Percentiles rank a stretch among this genome's conserved stretches.
Evolutionary conservation across 192 early-diverging fungal species (phyloP).

Genomic region (Obelidium mucronatum): DNA sequence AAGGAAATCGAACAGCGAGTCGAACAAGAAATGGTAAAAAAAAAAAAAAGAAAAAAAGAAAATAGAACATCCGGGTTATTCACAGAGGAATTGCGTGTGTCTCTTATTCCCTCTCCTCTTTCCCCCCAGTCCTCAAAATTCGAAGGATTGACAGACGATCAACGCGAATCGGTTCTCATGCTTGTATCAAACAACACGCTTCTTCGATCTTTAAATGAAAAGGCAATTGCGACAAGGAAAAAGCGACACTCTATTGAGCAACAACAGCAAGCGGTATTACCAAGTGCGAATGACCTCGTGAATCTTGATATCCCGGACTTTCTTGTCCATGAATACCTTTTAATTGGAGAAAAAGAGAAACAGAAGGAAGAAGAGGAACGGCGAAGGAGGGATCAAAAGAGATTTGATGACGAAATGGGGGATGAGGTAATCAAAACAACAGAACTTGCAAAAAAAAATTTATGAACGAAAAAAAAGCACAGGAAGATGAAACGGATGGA

Average conservation of each 20-base stretch:
- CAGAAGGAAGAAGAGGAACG: neutral
- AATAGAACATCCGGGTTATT: no score
- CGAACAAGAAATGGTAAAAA: slow-evolving; percentile 23
- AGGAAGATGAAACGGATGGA: no score
- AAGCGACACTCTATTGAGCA: neutral
- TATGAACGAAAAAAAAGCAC: no score
- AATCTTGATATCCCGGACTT: neutral
- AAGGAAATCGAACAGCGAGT: slow-evolving; percentile 17
- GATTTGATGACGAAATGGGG: neutral
- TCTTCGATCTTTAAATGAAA: slow-evolving; percentile 4
- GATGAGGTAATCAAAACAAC: neutral
- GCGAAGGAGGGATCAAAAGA: neutral
- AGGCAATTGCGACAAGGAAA: neutral
- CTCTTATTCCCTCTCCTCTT: no score
- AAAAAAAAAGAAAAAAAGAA: neutral
- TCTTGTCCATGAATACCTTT: neutral
- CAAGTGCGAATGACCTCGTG: neutral
- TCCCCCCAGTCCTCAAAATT: slow-evolving; percentile 4
- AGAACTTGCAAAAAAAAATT: neutral
- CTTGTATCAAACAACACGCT: slow-evolving; percentile 15
- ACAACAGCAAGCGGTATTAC: neutral
- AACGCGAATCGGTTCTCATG: slow-evolving; percentile 6
- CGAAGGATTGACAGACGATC: slow-evolving; percentile 28
- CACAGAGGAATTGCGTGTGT: no score
- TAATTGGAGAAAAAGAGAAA: neutral